Base-by-base conservation (phyloP, 1,139 yeast species). In the Saccharomyces hybrid region DNA sequence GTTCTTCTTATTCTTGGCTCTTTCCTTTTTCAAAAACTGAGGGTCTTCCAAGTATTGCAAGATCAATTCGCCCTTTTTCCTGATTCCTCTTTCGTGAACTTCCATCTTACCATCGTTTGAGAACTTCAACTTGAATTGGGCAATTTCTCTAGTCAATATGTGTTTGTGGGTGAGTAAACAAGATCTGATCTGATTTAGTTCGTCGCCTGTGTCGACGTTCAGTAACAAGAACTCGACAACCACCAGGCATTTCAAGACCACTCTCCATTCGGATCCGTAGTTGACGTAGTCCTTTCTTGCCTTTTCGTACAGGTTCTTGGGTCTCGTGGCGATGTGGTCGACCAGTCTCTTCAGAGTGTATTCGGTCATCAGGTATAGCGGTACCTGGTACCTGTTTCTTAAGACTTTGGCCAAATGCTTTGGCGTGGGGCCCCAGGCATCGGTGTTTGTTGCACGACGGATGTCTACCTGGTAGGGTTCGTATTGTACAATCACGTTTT, bases 391-490 rank as follows among this genome's bases (percentile, higher is more conserved):
- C 53, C 69, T 60, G 54, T 69, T 64, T 49, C 71, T 59, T 50
- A 62, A 27, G n/a, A 72, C 70, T 51, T 72, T 72, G 31, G 65
- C 64, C 56, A 73, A 59, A 56, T 76, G 76, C 49, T 69, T 66
- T 7, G 73, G 66, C 0, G 78, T 72, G 7, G 79, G 79, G 3
- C 79, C 79, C 79, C 79, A 76, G 2, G 74, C 60, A 58, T 76
- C 79, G 5, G 78, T 76, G 51, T 74, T 76, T 11, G 79, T 76
- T 4, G 78, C 75, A 53, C 73, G 71, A 53, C 79, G 64, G 5
- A 75, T 67, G 50, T 70, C 68, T 14, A 73, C 67, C 55, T 69
- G 72, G 53, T 69, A 69, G 2, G 72, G 72, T 50, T 69, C 72
- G 51, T 69, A 69, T 56, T 68, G 72, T 23, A 69, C 70, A 38